Percentiles rank a stretch among this genome's conserved stretches.
Evolutionary conservation across 2,329 filamentous ascomycete genomes (phyloP).

Genomic region (Malbranchea zuffiana): DNA sequence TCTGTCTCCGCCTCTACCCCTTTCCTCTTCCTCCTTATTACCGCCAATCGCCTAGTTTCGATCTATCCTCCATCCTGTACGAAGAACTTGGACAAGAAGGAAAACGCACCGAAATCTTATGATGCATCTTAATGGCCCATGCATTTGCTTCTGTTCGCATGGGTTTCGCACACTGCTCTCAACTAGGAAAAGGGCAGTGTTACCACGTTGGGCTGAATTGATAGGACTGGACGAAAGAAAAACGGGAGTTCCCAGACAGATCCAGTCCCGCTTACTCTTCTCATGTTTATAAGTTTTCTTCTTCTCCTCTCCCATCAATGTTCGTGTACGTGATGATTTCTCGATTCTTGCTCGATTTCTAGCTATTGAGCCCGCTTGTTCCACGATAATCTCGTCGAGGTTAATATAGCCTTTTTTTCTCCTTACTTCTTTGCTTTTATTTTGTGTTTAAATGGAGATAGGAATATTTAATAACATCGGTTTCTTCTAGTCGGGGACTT

Average conservation of each 20-base stretch:
- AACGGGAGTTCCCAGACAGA: too few species aligned
- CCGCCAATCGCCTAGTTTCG: conserved; percentile 1
- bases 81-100: conserved; percentile 4
- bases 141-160: not conserved
- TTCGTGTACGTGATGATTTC: too few species aligned
- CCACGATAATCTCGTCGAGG: not conserved
- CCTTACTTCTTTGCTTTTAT: conserved; percentile 10
- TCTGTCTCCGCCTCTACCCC: conserved; percentile 8
- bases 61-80: conserved; percentile 10
- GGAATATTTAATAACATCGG: too few species aligned
- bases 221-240: too few species aligned
- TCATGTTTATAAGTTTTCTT: too few species aligned
- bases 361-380: not conserved
- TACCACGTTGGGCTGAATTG: too few species aligned
- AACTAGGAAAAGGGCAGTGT: not conserved
- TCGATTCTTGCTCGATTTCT: too few species aligned
- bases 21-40: conserved; percentile 7
- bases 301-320: too few species aligned
- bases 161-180: not conserved
- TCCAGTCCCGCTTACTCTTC: too few species aligned
- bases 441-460: not conserved
- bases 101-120: not conserved
- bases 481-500: not conserved
- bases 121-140: not conserved
- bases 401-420: conserved; percentile 6